Percentiles rank a stretch among this genome's conserved stretches.
Conservation (phyloP, 495 filamentous ascomycete species). For the Staphylotrichum tortipilum region DNA sequence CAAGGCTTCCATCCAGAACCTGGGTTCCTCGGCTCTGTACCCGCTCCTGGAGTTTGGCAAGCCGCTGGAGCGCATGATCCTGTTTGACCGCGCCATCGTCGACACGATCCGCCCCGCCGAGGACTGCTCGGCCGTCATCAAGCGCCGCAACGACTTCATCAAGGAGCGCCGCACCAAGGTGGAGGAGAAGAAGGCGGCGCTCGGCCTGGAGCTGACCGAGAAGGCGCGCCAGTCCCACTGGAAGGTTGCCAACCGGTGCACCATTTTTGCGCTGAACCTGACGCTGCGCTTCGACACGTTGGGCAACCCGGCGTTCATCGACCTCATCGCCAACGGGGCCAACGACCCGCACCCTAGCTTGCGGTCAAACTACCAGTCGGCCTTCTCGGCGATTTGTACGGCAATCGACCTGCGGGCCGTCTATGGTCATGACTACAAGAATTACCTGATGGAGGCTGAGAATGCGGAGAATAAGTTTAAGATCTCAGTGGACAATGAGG, state of each 20-base stretch:
- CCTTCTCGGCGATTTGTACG: constrained; percentile 71
- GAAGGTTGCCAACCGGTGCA: constrained; percentile 87
- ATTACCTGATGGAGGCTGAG: constrained; percentile 72
- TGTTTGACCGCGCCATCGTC: constrained; percentile 66
- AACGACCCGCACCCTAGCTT: constrained; percentile 87
- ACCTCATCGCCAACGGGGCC: constrained; percentile 74
- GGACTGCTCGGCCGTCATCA: constrained; percentile 54
- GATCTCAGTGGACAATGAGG: constrained; percentile 58
- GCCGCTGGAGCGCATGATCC: constrained; percentile 72
- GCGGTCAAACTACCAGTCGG: constrained; percentile 68
- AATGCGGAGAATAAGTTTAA: constrained; percentile 64
- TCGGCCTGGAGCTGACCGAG: constrained; percentile 74
- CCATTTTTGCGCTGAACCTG: constrained; percentile 79
- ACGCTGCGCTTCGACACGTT: constrained; percentile 84
- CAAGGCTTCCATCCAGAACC: constrained; percentile 85
- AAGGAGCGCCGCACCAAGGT: constrained; percentile 62
- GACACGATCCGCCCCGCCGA: constrained; percentile 66
- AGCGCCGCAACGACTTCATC: constrained; percentile 59
- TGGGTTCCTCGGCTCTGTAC: constrained; percentile 72
- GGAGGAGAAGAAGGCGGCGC: constrained; percentile 69
- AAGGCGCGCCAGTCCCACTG: constrained; percentile 75
- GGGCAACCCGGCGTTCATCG: constrained; percentile 68
- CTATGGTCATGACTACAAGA: constrained; percentile 76
- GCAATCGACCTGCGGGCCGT: constrained; percentile 77
- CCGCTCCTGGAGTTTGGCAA: constrained; percentile 88